Base-by-base conservation (phyloP, 805 yeast species). In the Candida pseudoglaebosa region DNA sequence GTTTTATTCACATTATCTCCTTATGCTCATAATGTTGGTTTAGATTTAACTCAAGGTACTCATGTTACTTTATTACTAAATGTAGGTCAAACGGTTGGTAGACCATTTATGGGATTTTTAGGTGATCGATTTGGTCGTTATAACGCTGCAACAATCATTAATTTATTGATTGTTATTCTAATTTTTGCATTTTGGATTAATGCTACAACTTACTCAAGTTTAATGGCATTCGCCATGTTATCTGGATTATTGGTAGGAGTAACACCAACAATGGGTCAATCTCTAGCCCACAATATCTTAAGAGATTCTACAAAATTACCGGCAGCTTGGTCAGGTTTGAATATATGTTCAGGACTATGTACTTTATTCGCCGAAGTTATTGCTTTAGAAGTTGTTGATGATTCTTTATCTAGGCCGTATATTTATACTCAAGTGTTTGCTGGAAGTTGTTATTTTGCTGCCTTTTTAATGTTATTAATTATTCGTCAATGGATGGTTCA, bases 341-440 rank as follows among this genome's bases (percentile, higher is more conserved):
- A 67, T 42, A 55, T 67, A n/a, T 44, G 58, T 4, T 62, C 54
- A 5, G 43, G 57, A 3, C 32, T 56, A 3, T 53, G 65, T 21
- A 54, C 71, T 4, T 53, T 79, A 17, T 67, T 71, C 1, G 63
- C 78, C 3, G 85, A 79, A 56, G 68, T 76, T 5, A 70, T 78
- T 36, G 83, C 78, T 0, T 70, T 79, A 40, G 67, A 77, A 2
- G 52, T 78, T 34, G 63, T 66, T 19, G 34, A 37, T 14, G 13
- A 38, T 4, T 15, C 36, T 6, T 24, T 41, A 19, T 12, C 38
- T 4, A 44, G 47, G n/a, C 84, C 86, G 2, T 82, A 73, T 47
- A 57, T 75, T 24, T 71, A 80, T 46, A 69, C 83, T 1, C 87
- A 81, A 49, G 65, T 80, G 1, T 80, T 78, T 52, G 71, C 78